Evolutionary conservation across 257 asterid genomes (phyloP), one percentile per base, ranked within the genome.

Genomic region (Lycium barbarum): DNA sequence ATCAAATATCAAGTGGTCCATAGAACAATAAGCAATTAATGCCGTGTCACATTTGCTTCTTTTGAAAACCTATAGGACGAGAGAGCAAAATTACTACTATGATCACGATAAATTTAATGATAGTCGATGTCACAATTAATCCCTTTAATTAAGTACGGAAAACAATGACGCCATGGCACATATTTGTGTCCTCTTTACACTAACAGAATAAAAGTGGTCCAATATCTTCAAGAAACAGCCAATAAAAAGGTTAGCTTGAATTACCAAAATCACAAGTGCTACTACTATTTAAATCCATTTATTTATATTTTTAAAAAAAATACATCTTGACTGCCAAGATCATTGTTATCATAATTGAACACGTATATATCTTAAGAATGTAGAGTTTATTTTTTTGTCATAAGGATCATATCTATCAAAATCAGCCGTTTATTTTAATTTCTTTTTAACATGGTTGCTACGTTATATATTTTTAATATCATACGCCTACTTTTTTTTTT

Each of bases 371-470:
- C 7, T 54, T 70, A 61, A 76, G 80, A 82, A 85, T 87, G 81
- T 73, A 54, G 79, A 68, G 55, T 43, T 68, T 68, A 7, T 59
- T 18, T 8, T 15, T 45, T 71, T 88, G 79, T 61, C 87, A 47
- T 80, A 67, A 88, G 86, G 86, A 83, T 87, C 87, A 86, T 86
- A 87, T 65, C 86, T 80, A 90, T 89, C 92, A 84, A 88, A 89
- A 78, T 88, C 86, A 89, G 57, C 79, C 73, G 80, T 86, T 89
- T 89, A 81, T 47, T 81, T 83, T 26, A 36, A 7, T 6, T 38
- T 26, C 59, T 59, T 71, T 71, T 53, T 67, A 62, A 66, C 81
- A 47, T 74, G 78, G 49, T 54, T 78, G 0, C 26, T 51, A 78
- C 82, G 22, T 53, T 86, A 49, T 83, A 85, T 90, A 57, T 79